phyloP scores from a whole-genome alignment of 129 eudicot species.

The Flaveria linearis region DNA sequence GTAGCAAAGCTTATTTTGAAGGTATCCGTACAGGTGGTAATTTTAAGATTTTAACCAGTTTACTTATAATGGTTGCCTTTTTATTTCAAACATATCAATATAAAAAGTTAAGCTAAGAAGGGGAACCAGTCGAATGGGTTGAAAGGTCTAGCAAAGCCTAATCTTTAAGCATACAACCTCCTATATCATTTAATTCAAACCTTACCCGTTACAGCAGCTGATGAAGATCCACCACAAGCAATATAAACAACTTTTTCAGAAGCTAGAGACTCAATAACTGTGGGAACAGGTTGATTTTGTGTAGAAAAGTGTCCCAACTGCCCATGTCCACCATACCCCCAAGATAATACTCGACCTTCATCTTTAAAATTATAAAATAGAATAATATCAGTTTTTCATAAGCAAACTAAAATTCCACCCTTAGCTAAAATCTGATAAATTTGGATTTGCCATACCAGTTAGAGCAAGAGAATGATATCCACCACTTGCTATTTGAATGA shows the following conservation, averaged over 20 bases:
- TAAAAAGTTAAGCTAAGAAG: background rate
- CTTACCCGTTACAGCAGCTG: constrained; percentile 98
- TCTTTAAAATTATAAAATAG: constrained; percentile 41
- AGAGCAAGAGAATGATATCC: constrained; percentile 98
- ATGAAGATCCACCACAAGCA: constrained; percentile 96
- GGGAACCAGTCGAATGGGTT: background rate
- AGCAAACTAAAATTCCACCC: background rate
- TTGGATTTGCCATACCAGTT: constrained; percentile 57
- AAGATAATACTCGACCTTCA: constrained; percentile 77
- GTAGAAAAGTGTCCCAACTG: constrained; percentile 86
- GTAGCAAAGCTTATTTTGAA: background rate
- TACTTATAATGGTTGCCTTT: background rate
- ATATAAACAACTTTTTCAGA: constrained; percentile 65
- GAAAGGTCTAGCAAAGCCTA: background rate
- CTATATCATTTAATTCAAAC: background rate
- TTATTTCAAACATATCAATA: background rate
- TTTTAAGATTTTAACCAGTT: background rate
- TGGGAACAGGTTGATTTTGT: constrained; percentile 69
- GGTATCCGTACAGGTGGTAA: background rate
- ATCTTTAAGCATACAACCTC: constrained; percentile 2
- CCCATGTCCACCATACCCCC: constrained; percentile 99
- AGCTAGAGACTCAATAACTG: constrained; percentile 60
- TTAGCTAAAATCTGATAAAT: background rate
- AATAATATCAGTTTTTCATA: constrained; percentile 16
- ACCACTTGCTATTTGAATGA: constrained; percentile 86